These are phyloP conservation scores for Oryza meridionalis DNA, from an alignment of 176 grass and related monocot genomes.

Conservation along the genomic window DNA sequence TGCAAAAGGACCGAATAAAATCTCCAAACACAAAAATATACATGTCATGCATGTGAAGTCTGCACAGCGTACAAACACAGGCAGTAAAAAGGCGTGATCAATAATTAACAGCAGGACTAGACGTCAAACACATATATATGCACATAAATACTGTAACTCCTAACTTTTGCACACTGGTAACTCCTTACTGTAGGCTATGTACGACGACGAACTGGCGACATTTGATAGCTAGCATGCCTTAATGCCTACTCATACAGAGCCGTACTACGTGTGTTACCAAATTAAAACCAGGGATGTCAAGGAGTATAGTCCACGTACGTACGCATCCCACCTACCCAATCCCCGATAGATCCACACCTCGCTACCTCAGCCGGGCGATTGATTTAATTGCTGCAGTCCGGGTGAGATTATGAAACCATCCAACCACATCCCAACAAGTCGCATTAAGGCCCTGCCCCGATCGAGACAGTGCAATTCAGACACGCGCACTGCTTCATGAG, in stretches of 20 bases:
- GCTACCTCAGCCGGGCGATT: not conserved
- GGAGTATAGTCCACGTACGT: conserved; percentile 19
- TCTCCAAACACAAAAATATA: no score
- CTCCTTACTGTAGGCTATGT: not conserved
- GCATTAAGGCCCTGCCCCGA: conserved; percentile 38
- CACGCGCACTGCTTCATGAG: not conserved
- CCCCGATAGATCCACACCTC: not conserved
- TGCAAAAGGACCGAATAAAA: not conserved
- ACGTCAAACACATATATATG: not conserved
- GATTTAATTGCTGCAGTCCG: conserved; percentile 47
- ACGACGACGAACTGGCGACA: not conserved
- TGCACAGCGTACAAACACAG: not conserved
- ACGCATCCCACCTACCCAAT: conserved; percentile 5
- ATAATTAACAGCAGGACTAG: conserved; percentile 10
- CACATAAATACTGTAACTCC: not conserved
- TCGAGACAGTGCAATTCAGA: not conserved
- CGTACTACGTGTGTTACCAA: not conserved
- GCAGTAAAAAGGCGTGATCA: not conserved
- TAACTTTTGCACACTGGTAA: not conserved
- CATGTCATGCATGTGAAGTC: not conserved
- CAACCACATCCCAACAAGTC: conserved; percentile 51
- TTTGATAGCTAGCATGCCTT: not conserved
- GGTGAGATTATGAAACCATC: conserved; percentile 38
- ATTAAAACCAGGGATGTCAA: not conserved
- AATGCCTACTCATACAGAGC: not conserved